phyloP scores from a whole-genome alignment of 345 rosid genomes.

The Conringia planisiliqua region DNA sequence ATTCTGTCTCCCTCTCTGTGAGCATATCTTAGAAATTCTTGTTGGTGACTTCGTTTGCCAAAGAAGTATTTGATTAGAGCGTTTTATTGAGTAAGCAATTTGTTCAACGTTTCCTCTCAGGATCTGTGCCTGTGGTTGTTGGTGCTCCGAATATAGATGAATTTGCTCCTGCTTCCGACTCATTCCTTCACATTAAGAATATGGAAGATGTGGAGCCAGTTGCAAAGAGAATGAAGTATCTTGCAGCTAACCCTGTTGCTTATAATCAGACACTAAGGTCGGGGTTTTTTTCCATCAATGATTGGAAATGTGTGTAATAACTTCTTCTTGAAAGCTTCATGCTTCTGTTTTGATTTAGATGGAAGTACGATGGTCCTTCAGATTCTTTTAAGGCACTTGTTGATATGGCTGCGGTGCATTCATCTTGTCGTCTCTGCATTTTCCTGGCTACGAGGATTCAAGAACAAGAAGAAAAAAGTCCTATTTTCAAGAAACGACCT shows the following conservation, averaged over 20 bases:
- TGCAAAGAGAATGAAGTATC: slow-evolving; percentile 70
- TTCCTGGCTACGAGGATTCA: slow-evolving; percentile 68
- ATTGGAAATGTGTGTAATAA: background rate
- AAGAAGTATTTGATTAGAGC: background rate
- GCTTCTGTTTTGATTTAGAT: slow-evolving; percentile 42
- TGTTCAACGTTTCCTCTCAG: slow-evolving; percentile 33
- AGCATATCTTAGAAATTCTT: background rate
- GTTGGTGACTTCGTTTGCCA: background rate
- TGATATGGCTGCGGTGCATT: slow-evolving; percentile 96
- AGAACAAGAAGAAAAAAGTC: slow-evolving; percentile 66
- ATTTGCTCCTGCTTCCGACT: slow-evolving; percentile 64
- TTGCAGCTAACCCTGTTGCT: slow-evolving; percentile 64
- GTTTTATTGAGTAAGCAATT: background rate
- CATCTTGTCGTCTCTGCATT: slow-evolving; percentile 98
- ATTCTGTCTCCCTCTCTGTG: background rate
- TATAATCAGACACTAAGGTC: slow-evolving; percentile 77
- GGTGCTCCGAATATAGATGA: slow-evolving; percentile 95
- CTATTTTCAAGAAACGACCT: slow-evolving; percentile 59
- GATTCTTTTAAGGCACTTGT: slow-evolving; percentile 94
- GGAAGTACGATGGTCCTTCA: slow-evolving; percentile 96
- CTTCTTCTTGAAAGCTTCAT: slow-evolving; percentile 8
- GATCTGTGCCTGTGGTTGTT: slow-evolving; percentile 84
- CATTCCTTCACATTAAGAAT: slow-evolving; percentile 66
- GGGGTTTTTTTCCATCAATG: background rate
- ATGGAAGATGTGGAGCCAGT: slow-evolving; percentile 54